Base-by-base conservation (phyloP, 2,329 filamentous ascomycete genomes). In the Alternaria ventricosa region DNA sequence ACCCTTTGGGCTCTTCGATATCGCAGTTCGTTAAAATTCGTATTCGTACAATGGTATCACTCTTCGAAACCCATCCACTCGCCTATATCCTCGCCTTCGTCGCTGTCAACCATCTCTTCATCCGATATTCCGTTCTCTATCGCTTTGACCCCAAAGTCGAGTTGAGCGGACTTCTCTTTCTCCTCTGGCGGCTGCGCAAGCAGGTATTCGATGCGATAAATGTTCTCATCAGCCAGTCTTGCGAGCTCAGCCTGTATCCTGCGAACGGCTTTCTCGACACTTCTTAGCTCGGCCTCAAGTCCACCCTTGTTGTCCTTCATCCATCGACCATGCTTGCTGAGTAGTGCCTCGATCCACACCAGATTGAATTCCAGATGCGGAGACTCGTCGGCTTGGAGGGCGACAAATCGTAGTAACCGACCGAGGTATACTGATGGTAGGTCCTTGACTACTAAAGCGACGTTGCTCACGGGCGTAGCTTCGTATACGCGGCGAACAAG, bases 281-380 rank as follows among this genome's bases (percentile, higher is more conserved):
- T 87, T 36, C 96, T 87, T 67, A 98, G 83, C 80, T 98, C 96
- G 3, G 95, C 87, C 41, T 95, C 93, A 33, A 96, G 89, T 71
- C 91, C 90, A 56, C 88, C 90, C 22, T 91, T 86, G 78, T 95
- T 91, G 36, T 94, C 91, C 62, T 93, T 92, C 72, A 99, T 86
- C 85, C 91, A 95, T 22, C 91, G 86, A 33, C 96, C 96, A 78
- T 98, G 95, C 71, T 89, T 89, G 72, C 92, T 91, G 62, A 98
- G 84, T 10, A 90, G 70, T 1, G 92, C 89, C 79, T 96, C 92
- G 74, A 97, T 92, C 96, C 96, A 99, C 9, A 95, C 83, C 47
- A 99, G 83, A 74, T 96, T 97, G 81, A 98, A 96, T 81, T 99
- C 96, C 5, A 99, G 87, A 83, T 97, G 95, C 2, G 94, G 95